Evolutionary conservation across 495 filamentous ascomycete species (phyloP), one percentile per base, ranked within the genome.

Genomic region (Cercophora samala): DNA sequence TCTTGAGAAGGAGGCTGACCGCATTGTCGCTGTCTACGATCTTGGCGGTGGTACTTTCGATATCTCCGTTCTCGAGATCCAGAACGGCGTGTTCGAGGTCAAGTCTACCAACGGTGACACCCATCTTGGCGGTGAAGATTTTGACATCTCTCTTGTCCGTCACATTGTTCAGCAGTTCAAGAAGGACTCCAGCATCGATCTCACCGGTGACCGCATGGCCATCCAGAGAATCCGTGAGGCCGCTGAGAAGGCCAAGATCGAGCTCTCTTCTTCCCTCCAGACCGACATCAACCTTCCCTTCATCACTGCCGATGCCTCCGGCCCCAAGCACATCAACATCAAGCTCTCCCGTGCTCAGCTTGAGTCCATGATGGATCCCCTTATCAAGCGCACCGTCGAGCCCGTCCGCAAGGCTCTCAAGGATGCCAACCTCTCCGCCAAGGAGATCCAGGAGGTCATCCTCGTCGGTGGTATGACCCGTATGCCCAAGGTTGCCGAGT

Each of bases 181-280:
- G 91, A 92, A 91, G 81, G 92, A 97, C 65, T 90, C 90, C 32
- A 90, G 92, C 63, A 91, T 98, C 67, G 96, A 99, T 79, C 87
- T 99, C 61, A 90, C 91, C 46, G 81, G 81, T 70, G 95, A 99
- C 86, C 93, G 95, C 75, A 98, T 99, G 95, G 95, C 95, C 66
- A 96, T 99, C 72, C 95, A 99, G 85, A 87, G 95, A 83, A 97
- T 99, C 79, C 95, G 95, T 82, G 95, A 99, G 84, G 95, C 95
- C 69, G 95, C 96, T 68, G 95, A 99, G 88, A 99, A 99, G 89
- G 95, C 95, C 76, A 99, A 99, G 91, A 99, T 98, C 76, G 95
- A 99, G 83, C 87, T 99, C 69, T 98, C 95, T 3, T 97, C 93
- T 22, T 91, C 93, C 63, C 87, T 95, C 71, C 94, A 97, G 82